A percentile compares a stretch with the other conserved stretches of the same genome.
These are phyloP conservation scores for Neopestalotiopsis rosae DNA, from an alignment of 2,329 filamentous ascomycete species.

Conservation along the genomic window DNA sequence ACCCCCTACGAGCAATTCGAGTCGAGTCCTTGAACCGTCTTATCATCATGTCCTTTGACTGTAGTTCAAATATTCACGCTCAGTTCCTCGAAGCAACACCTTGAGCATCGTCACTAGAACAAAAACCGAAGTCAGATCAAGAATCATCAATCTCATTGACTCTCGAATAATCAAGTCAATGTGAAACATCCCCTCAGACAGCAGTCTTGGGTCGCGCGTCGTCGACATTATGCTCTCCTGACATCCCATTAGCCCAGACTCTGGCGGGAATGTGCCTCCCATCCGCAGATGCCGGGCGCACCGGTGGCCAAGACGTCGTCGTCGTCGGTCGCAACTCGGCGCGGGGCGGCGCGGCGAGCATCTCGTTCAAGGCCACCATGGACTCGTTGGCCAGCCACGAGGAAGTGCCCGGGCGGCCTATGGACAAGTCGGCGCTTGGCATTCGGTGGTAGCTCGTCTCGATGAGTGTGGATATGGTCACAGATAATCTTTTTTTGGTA, in stretches of 20 bases:
- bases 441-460: background rate
- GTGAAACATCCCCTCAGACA: background rate
- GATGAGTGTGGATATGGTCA: background rate
- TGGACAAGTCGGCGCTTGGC: background rate
- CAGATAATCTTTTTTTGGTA: background rate
- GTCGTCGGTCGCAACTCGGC: background rate
- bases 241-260: background rate
- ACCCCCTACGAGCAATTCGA: background rate
- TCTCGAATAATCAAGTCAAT: background rate
- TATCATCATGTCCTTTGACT: too few species aligned
- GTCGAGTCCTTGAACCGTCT: too few species aligned
- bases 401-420: background rate
- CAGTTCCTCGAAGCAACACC: too few species aligned
- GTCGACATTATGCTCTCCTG: background rate
- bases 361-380: background rate
- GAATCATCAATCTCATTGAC: too few species aligned
- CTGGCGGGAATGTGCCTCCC: background rate
- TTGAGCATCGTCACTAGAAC: too few species aligned
- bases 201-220: background rate
- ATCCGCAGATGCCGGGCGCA: background rate
- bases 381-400: background rate
- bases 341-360: background rate
- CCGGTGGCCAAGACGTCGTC: background rate
- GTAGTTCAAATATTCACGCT: too few species aligned
- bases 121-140: too few species aligned